phyloP scores from a whole-genome alignment of 768 basidiomycete species.

The Naganishia kalamii region DNA sequence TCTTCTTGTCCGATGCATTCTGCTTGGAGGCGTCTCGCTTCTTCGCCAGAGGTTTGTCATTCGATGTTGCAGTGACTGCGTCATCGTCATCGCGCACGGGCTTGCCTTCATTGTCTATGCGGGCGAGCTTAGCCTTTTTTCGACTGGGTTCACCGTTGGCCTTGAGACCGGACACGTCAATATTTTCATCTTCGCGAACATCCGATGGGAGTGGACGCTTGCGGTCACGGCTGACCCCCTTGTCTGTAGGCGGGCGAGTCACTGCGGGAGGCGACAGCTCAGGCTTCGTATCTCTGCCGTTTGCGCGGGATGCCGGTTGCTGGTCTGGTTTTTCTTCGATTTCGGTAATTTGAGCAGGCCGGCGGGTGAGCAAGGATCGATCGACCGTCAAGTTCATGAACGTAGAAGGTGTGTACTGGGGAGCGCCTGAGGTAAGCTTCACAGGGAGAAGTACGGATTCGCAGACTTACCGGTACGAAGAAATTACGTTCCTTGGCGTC shows the following conservation, averaged over 20 bases:
- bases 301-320: background rate
- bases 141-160: background rate
- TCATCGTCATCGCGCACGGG: background rate
- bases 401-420: background rate
- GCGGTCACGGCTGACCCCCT: background rate
- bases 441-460: background rate
- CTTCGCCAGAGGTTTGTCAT: background rate
- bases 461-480: conserved; percentile 15
- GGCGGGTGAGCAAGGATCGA: background rate
- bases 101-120: conserved; percentile 9
- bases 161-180: background rate
- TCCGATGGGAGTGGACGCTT: background rate
- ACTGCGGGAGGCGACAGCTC: background rate
- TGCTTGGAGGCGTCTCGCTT: background rate
- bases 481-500: conserved; percentile 65
- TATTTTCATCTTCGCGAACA: background rate
- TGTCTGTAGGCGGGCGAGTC: background rate
- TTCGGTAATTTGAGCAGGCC: background rate
- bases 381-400: conserved; percentile 6
- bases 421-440: too few relatives aligned
- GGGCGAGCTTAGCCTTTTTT: background rate
- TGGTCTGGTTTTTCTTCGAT: too few relatives aligned
- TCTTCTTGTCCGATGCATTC: background rate
- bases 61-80: conserved; percentile 6
- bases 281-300: background rate